Base-by-base conservation (phyloP, 202 grass and related monocot genomes). In the Carex sylvatica region DNA sequence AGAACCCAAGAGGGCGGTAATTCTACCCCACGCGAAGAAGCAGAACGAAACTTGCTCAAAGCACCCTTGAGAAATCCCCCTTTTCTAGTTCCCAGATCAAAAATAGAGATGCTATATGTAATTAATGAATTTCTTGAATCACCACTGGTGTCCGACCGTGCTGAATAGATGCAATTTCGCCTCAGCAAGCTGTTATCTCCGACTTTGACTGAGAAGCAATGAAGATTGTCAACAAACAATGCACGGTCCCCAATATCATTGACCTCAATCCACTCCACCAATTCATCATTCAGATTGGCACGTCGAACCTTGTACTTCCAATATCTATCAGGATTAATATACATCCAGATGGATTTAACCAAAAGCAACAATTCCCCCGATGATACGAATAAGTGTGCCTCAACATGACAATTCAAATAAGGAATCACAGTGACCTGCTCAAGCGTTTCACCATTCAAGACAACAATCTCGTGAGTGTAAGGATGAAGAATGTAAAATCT, bases 401-500 rank as follows among this genome's bases (percentile, higher is more conserved):
- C 89, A 19, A 56, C 6, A 1, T 84, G 80, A 79, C 87, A 73
- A 33, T 86, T 83, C 22, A 88, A 60, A 5, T 62, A 55, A 6
- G 89, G 92, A 28, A 94, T 79, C 49, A 88, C 6, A 24, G 6
- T 4, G 1, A 56, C 44, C 31, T 62, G 14, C 33, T 10, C 70
- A 14, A 83, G 85, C 59, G 83, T 89, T 66, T 40, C 4, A 18
- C 83, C 77, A 67, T 94, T 85, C 58, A 94, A 33, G 51, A 94
- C 63, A 84, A 84, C 71, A 18, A 80, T 87, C 65, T 90, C 87
- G 63, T 85, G 84, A 9, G 83, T 81, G 65, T 89, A 85, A 80
- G 79, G 85, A 79, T 89, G 82, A 59, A 94, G 89, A 80, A 91
- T 56, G 85, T 91, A 89, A 84, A 94, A 94, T 80, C 83, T 70